A percentile compares a stretch with the other conserved stretches of the same genome.
These are phyloP conservation scores for Pseudogymnoascus sp. DNA, from an alignment of 2,329 filamentous ascomycete species.

Conservation along the genomic window DNA sequence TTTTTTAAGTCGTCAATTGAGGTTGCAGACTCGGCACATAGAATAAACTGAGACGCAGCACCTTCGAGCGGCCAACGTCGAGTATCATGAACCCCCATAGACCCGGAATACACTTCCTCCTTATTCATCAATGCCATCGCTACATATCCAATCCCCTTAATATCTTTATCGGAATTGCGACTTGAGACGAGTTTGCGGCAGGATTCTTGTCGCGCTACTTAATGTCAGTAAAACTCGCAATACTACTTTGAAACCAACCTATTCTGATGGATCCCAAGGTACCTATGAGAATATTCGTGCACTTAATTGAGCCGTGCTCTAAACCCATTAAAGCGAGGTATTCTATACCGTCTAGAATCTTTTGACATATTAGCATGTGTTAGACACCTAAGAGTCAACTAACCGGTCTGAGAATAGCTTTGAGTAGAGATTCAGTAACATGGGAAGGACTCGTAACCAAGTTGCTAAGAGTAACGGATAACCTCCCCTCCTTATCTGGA, in stretches of 20 bases:
- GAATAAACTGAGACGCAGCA: slow-evolving; percentile 11
- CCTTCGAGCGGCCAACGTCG: slow-evolving; percentile 10
- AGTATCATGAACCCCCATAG: slow-evolving; percentile 6
- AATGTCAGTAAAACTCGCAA: neutral
- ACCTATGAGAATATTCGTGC: slow-evolving; percentile 14
- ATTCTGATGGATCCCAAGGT: slow-evolving; percentile 13
- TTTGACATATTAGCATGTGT: neutral
- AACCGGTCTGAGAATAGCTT: slow-evolving; percentile 12
- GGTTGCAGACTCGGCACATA: slow-evolving; percentile 6
- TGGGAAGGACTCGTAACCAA: no score
- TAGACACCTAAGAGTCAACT: neutral
- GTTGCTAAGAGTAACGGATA: no score
- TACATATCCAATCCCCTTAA: slow-evolving; percentile 14
- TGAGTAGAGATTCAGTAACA: slow-evolving; percentile 7
- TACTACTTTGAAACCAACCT: neutral
- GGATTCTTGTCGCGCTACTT: slow-evolving; percentile 13
- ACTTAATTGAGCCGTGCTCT: slow-evolving; percentile 12
- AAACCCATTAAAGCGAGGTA: slow-evolving; percentile 10
- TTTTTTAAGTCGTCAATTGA: neutral
- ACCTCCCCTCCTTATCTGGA: no score
- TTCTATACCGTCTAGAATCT: slow-evolving; percentile 14
- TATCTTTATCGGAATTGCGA: slow-evolving; percentile 8
- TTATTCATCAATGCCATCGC: slow-evolving; percentile 15
- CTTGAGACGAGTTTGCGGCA: neutral
- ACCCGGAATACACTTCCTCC: slow-evolving; percentile 5